Conservation (phyloP, 768 basidiomycete genomes). For the Leucosporidium yakuticum region DNA sequence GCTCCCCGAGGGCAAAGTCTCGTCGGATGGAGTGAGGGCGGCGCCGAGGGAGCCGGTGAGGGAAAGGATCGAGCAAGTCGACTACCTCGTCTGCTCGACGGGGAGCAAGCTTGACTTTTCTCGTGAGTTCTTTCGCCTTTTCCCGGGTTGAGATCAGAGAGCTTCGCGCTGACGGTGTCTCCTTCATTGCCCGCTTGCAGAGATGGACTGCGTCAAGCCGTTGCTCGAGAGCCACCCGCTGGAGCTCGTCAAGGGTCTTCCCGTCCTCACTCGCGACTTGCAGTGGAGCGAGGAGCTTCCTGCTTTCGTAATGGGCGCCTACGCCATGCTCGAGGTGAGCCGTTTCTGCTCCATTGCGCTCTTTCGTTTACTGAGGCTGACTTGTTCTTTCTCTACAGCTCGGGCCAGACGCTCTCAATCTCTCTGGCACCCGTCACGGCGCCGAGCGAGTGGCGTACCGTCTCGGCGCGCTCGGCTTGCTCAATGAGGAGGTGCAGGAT, state of each 20-base stretch:
- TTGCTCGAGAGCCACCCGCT: slow-evolving; percentile 23
- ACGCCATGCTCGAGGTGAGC: slow-evolving; percentile 33
- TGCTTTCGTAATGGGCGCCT: slow-evolving; percentile 27
- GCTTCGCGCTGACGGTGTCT: slow-evolving; percentile 13
- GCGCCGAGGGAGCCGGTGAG: not conserved
- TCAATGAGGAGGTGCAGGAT: not conserved
- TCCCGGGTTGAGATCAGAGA: too few species aligned
- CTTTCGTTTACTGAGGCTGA: not conserved
- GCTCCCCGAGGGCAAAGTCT: not conserved
- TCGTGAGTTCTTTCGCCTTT: too few species aligned
- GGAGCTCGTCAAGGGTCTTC: slow-evolving; percentile 28
- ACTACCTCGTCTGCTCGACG: slow-evolving; percentile 29
- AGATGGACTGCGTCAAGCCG: not conserved
- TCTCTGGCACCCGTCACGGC: slow-evolving; percentile 22
- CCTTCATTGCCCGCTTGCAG: not conserved
- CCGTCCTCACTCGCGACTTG: slow-evolving; percentile 31
- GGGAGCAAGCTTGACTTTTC: slow-evolving; percentile 3
- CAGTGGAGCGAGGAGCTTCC: slow-evolving; percentile 23
- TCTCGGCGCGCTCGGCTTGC: slow-evolving; percentile 18
- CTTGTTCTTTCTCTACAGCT: slow-evolving; percentile 10
- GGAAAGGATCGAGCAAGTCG: slow-evolving; percentile 1
- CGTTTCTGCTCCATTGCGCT: not conserved
- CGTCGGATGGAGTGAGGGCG: not conserved
- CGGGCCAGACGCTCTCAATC: slow-evolving; percentile 31
- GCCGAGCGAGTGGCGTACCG: slow-evolving; percentile 27